Percentiles rank a stretch among this genome's conserved stretches.
Evolutionary conservation across 352 stramenopile genomes (phyloP).

Genomic region (Peronospora tabacina): DNA sequence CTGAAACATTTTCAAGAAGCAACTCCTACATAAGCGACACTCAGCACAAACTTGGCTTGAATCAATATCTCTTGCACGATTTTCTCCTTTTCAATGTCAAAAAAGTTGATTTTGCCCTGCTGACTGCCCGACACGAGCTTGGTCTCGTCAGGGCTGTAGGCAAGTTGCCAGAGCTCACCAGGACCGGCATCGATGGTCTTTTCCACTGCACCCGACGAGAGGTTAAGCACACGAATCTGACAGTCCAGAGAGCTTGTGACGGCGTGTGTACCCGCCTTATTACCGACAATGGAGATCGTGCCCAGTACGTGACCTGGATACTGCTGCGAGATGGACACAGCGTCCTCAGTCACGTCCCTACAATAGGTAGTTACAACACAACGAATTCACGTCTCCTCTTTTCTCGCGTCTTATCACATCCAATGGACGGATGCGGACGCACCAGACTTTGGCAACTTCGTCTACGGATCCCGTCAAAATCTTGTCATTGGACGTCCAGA

Average conservation of each 20-base stretch:
- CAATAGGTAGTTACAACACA: neutral
- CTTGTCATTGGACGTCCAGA: constrained; percentile 83
- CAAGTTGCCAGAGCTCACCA: constrained; percentile 85
- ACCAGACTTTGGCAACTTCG: constrained; percentile 83
- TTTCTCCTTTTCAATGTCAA: constrained; percentile 75
- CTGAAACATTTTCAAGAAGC: neutral
- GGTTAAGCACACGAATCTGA: constrained; percentile 75
- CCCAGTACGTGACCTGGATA: constrained; percentile 79
- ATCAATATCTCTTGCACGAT: constrained; percentile 66
- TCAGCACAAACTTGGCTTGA: constrained; percentile 70
- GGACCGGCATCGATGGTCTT: constrained; percentile 81
- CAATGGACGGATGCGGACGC: constrained; percentile 3
- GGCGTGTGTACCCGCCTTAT: constrained; percentile 66
- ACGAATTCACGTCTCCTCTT: neutral
- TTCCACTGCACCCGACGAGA: constrained; percentile 55
- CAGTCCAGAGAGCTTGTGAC: constrained; percentile 80
- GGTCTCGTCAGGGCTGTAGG: constrained; percentile 76
- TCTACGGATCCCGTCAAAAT: constrained; percentile 85
- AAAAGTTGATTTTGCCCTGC: constrained; percentile 84
- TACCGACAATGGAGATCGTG: constrained; percentile 79
- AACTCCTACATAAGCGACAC: constrained; percentile 58
- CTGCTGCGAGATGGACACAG: constrained; percentile 70
- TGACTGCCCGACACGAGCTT: constrained; percentile 75
- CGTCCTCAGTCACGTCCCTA: constrained; percentile 63
- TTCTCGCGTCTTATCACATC: neutral